Base-by-base conservation (phyloP, 1,139 yeast species). In the Diutina sp. region DNA sequence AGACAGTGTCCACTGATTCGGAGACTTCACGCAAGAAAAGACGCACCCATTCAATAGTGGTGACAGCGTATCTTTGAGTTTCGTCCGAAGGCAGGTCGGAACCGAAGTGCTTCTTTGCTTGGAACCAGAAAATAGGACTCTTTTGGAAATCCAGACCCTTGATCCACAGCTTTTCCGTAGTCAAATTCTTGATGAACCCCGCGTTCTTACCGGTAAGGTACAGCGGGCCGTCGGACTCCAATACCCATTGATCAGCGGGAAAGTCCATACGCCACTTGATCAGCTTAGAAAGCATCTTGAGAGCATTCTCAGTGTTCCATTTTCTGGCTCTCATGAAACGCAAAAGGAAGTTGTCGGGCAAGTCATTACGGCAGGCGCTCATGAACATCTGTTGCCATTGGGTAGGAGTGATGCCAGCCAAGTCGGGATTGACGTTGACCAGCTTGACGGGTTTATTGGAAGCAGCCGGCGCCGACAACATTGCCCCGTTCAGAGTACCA, bases 31-130 rank as follows among this genome's bases (percentile, higher is more conserved):
- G 58, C 59, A 88, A 69, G 59, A 82, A 73, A 60, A 89, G 68
- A 58, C 95, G 78, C 6, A 86, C 78, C 63, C 81, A 79, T 69
- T 90, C 97, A 63, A 90, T 87, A 55, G 83, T 69, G 58, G 84
- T 67, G 56, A 88, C 69, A 4, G 90, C 85, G 65, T 81, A 86
- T 55, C 78, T 73, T 66, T 87, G 85, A 64, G 88, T 74, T 57
- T 87, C 91, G 58, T 77, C 78, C 57, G 79, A 83, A 3, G 85
- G 75, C 70, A 88, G 93, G 51, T 85, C 90, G 45, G 77, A 74
- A 21, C 93, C 80, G 63, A 80, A 80, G 68, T 90, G 97, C 61
- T 81, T 72, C 61, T 83, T 78, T 16, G 90, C 91, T 63, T 87
- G 79, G 46, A 88, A 83, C 60, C 79, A 75, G 56, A 87, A 87